Evolutionary conservation across 805 yeast genomes (phyloP).

Genomic region (Starmerella floricola): DNA sequence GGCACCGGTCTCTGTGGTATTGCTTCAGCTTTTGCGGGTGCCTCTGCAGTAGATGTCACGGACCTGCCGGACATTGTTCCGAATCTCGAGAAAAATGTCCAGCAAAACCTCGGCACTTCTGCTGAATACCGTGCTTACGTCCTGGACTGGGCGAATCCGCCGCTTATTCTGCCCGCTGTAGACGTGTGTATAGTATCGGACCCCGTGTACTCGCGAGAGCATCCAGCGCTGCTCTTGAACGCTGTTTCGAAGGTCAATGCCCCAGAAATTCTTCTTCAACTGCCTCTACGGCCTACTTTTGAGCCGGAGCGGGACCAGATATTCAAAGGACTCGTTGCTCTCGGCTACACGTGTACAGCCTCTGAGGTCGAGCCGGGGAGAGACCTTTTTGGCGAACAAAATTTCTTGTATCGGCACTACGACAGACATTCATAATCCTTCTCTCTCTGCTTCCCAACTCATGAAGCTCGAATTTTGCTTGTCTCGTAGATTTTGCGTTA

Average conservation of each 20-base stretch:
- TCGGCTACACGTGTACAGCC: constrained; percentile 27
- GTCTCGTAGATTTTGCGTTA: no score
- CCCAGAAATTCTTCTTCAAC: constrained; percentile 44
- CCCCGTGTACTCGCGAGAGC: constrained; percentile 74
- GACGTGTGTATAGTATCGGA: constrained; percentile 66
- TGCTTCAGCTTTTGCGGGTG: constrained; percentile 44
- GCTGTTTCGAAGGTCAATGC: constrained; percentile 44
- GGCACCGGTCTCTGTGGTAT: constrained; percentile 93
- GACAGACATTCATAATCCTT: no score
- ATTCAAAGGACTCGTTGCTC: constrained; percentile 40
- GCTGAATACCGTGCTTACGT: constrained; percentile 34
- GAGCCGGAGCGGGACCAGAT: constrained; percentile 51
- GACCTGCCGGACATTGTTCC: constrained; percentile 69
- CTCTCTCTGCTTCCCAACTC: no score
- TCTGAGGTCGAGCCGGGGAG: constrained; percentile 46
- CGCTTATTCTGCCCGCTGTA: constrained; percentile 31
- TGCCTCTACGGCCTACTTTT: constrained; percentile 61
- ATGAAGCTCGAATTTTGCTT: no score
- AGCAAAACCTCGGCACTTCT: constrained; percentile 32
- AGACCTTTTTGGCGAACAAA: constrained; percentile 34
- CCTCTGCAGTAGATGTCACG: constrained; percentile 41
- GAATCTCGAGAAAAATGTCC: constrained; percentile 50
- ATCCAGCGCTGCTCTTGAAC: constrained; percentile 59
- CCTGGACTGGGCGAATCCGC: constrained; percentile 71
- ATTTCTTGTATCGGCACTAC: constrained; percentile 9